A percentile compares a stretch with the other conserved stretches of the same genome.
phyloP scores from a whole-genome alignment of 257 asterid genomes.

The Solanum corneliomulleri region DNA sequence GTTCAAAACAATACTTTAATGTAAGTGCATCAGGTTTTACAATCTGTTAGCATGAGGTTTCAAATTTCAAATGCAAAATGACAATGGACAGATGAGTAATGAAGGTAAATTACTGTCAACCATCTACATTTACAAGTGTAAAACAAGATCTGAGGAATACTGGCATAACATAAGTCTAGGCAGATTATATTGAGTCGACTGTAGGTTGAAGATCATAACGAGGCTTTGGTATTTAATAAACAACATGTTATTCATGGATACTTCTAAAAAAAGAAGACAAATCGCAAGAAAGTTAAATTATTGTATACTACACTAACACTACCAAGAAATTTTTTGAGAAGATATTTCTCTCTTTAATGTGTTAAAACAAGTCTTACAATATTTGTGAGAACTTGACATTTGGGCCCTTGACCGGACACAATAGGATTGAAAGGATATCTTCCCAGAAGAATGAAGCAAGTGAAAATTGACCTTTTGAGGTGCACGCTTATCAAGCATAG shows the following conservation, averaged over 20 bases:
- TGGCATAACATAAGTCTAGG: neutral
- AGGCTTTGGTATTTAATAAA: neutral
- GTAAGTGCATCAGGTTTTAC: neutral
- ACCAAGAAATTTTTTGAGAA: neutral
- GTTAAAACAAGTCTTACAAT: neutral
- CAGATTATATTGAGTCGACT: neutral
- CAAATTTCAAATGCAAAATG: neutral
- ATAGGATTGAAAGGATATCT: neutral
- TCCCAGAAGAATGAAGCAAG: neutral
- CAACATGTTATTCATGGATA: neutral
- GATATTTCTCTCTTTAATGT: neutral
- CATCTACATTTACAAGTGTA: neutral
- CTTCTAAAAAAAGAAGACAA: neutral
- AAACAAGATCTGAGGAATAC: neutral
- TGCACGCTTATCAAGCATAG: constrained; percentile 32
- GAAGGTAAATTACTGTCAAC: constrained; percentile 10
- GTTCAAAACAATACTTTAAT: neutral
- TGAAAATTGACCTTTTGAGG: neutral
- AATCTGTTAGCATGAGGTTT: neutral
- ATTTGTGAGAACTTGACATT: neutral
- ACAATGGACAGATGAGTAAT: neutral
- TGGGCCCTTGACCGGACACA: neutral
- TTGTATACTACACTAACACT: neutral
- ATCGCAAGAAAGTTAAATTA: neutral
- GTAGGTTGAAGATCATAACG: neutral